Evolutionary conservation across 225 moss, liverwort and hornwort genomes (phyloP).

Genomic region (Asterella californica): DNA sequence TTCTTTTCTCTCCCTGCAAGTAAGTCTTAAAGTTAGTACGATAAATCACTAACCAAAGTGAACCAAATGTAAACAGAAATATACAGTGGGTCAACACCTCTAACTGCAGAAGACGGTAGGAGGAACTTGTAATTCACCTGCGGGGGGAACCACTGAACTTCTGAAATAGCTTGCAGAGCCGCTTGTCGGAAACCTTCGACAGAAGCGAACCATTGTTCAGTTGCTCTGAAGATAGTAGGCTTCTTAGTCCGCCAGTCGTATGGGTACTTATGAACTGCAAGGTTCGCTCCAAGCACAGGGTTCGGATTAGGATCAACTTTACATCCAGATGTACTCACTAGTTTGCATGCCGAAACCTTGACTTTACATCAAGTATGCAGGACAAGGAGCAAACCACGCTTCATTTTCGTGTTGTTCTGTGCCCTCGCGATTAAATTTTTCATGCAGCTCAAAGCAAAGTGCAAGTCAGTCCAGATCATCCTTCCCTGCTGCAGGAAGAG

Average conservation of each 20-base stretch:
- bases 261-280: slow-evolving; percentile 95
- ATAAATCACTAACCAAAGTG: neutral
- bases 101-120: no score
- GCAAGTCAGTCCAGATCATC: neutral
- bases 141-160: slow-evolving; percentile 84
- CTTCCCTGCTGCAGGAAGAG: neutral
- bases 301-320: neutral
- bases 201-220: slow-evolving; percentile 99
- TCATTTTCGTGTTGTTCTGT: neutral
- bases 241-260: slow-evolving; percentile 99
- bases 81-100: neutral
- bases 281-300: neutral
- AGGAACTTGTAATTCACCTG: slow-evolving; percentile 57
- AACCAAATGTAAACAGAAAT: neutral
- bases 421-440: neutral
- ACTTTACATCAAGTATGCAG: neutral
- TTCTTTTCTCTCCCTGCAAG: slow-evolving; percentile 87
- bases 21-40: neutral
- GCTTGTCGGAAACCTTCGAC: slow-evolving; percentile 87
- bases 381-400: neutral
- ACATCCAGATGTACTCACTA: no score
- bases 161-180: slow-evolving; percentile 74
- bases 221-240: slow-evolving; percentile 97
- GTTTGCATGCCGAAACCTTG: no score
- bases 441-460: neutral